Evolutionary conservation across 139 green algal genomes (phyloP).

Genomic region (Parachlorella kessleri): DNA sequence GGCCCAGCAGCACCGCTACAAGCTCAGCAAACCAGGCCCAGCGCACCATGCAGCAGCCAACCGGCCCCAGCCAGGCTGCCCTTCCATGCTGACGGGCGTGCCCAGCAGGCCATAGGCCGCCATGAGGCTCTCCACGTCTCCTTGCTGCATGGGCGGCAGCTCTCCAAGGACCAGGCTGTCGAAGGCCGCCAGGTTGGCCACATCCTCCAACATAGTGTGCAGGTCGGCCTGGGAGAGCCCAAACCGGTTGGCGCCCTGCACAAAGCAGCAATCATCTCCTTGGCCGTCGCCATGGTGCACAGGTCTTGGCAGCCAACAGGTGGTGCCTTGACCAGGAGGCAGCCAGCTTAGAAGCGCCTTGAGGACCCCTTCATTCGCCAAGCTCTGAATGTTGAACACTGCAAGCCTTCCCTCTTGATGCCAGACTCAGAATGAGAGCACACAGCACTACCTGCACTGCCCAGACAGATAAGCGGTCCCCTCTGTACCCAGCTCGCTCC

Average conservation of each 20-base stretch:
- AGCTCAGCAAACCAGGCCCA: no score
- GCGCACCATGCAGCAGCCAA: no score
- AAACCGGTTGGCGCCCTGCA: conserved; percentile 33
- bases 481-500: conserved; percentile 47
- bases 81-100: conserved; percentile 4
- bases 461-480: conserved; percentile 73
- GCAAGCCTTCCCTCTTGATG: no score
- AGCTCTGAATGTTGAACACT: no score
- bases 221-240: conserved; percentile 9
- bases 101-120: conserved; percentile 44
- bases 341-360: no score
- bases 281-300: no score
- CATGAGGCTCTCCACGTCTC: conserved; percentile 46
- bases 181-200: conserved; percentile 52
- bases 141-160: conserved; percentile 34
- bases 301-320: no score
- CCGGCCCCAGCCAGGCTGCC: neutral
- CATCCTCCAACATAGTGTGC: conserved; percentile 36
- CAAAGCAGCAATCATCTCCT: no score
- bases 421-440: no score
- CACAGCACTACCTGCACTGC: conserved; percentile 43
- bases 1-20: no score
- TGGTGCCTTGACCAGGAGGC: no score
- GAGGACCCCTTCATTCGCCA: no score
- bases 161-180: conserved; percentile 58